phyloP scores from a whole-genome alignment of 768 basidiomycete genomes.

The Floccularia luteovirens region DNA sequence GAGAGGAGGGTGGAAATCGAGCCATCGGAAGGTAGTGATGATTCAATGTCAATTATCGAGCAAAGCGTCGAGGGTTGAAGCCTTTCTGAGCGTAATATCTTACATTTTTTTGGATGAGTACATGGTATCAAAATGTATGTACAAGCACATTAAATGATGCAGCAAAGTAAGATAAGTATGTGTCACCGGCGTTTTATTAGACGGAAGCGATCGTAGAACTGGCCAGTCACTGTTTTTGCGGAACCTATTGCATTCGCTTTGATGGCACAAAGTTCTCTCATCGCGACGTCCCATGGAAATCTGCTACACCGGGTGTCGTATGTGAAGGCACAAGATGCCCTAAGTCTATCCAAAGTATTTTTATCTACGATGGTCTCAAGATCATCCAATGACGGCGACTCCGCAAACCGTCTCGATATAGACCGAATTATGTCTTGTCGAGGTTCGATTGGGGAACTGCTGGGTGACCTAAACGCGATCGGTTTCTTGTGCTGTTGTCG shows the following conservation, averaged over 20 bases:
- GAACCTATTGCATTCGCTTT: slow-evolving; percentile 34
- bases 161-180: too few relatives aligned
- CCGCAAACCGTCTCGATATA: slow-evolving; percentile 32
- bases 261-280: slow-evolving; percentile 40
- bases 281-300: slow-evolving; percentile 46
- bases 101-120: too few relatives aligned
- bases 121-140: too few relatives aligned
- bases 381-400: slow-evolving; percentile 17
- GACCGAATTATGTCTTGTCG: slow-evolving; percentile 40
- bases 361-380: slow-evolving; percentile 20
- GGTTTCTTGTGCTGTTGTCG: slow-evolving; percentile 3
- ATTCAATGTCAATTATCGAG: too few relatives aligned
- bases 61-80: too few relatives aligned
- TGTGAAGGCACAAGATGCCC: slow-evolving; percentile 44
- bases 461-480: slow-evolving; percentile 21
- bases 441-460: slow-evolving; percentile 27
- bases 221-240: slow-evolving; percentile 27
- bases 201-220: slow-evolving; percentile 33
- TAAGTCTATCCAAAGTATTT: slow-evolving; percentile 23
- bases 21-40: too few relatives aligned
- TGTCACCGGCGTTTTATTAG: not conserved
- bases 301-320: slow-evolving; percentile 27
- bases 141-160: too few relatives aligned
- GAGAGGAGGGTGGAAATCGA: slow-evolving; percentile 1
- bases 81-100: too few relatives aligned